Conservation (phyloP, 345 rosid species). For the Linum trigynum region DNA sequence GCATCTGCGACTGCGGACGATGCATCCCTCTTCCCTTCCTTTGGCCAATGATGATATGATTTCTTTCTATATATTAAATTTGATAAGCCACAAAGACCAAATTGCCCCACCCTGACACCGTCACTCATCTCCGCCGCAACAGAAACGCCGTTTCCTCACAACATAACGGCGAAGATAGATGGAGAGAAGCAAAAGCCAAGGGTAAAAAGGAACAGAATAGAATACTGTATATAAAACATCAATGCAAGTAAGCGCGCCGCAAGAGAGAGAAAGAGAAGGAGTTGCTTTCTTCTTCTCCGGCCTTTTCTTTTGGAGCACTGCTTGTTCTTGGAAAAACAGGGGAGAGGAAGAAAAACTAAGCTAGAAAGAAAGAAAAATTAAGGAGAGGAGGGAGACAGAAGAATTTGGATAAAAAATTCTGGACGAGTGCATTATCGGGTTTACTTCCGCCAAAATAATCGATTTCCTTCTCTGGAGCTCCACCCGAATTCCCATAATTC, state of each 20-base stretch:
- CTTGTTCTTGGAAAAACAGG: not conserved
- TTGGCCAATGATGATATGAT: no score
- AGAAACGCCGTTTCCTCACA: constrained; percentile 24
- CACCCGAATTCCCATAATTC: constrained; percentile 16
- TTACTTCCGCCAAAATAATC: constrained; percentile 15
- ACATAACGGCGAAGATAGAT: constrained; percentile 2
- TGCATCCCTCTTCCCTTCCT: no score
- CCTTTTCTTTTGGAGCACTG: constrained; percentile 18
- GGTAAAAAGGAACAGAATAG: constrained; percentile 2
- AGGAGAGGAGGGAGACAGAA: not conserved
- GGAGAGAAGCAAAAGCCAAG: constrained; percentile 17
- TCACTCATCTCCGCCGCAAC: constrained; percentile 30
- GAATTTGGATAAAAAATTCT: no score
- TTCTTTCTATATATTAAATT: not conserved
- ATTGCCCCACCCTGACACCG: constrained; percentile 30
- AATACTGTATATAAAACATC: constrained; percentile 32
- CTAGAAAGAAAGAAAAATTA: not conserved
- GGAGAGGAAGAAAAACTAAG: no score
- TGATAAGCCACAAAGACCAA: not conserved
- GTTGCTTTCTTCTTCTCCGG: constrained; percentile 13
- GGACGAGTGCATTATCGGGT: not conserved
- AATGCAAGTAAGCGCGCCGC: constrained; percentile 17
- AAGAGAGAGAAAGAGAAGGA: constrained; percentile 14
- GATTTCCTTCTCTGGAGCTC: constrained; percentile 6
- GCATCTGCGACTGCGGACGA: no score